These are phyloP conservation scores for Cercospora beticola DNA, from an alignment of 2,329 filamentous ascomycete genomes.

Conservation along the genomic window DNA sequence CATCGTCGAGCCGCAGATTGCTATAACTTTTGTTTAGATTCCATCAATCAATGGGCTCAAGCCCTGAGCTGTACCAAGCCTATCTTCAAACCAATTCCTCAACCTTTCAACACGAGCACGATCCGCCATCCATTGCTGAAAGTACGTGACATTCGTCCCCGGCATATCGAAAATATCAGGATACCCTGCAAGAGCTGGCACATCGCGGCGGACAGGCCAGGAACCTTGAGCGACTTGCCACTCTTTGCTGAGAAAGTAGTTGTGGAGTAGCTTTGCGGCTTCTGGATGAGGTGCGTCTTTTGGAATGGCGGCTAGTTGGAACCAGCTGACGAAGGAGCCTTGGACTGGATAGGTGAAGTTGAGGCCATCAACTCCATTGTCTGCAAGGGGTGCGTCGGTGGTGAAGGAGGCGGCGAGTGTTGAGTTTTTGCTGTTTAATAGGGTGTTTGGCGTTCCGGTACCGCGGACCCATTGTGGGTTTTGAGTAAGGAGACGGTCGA, in stretches of 20 bases:
- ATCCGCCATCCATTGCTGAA: background rate
- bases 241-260: background rate
- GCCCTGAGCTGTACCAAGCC: background rate
- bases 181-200: background rate
- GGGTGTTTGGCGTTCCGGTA: background rate
- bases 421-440: background rate
- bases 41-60: conserved; percentile 1
- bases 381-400: background rate
- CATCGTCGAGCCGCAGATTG: background rate
- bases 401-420: background rate
- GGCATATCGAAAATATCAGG: background rate
- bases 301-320: conserved; percentile 1
- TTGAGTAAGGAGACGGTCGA: background rate
- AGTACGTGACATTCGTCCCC: background rate
- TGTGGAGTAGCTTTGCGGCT: background rate
- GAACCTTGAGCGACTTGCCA: background rate
- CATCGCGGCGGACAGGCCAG: background rate
- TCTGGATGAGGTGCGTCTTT: conserved; percentile 1
- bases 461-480: conserved; percentile 1
- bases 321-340: conserved; percentile 1
- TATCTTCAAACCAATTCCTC: background rate
- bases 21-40: background rate
- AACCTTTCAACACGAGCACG: background rate
- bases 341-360: background rate
- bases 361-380: background rate